A percentile compares a stretch with the other conserved stretches of the same genome.
These are phyloP conservation scores for Geotrichum histeridarum DNA, from an alignment of 1,139 yeast species.

Conservation along the genomic window DNA sequence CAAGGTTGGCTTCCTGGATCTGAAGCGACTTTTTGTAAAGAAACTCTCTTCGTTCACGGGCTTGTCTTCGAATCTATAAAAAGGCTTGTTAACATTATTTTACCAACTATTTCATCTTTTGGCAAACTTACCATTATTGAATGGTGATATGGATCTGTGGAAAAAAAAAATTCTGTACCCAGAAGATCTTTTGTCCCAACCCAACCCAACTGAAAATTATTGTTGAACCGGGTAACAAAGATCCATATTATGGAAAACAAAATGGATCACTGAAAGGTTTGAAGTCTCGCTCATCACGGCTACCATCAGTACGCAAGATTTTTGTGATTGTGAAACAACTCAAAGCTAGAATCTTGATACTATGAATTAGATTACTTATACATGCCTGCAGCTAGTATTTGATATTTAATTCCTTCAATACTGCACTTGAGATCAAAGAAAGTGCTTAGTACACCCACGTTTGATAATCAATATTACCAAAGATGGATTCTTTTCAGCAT, in stretches of 20 bases:
- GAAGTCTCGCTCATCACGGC: no score
- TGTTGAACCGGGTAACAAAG: no score
- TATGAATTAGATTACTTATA: background rate
- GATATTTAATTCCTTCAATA: background rate
- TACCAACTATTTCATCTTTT: no score
- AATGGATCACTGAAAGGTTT: no score
- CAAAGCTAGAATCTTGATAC: background rate
- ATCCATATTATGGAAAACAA: no score
- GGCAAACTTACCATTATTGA: no score
- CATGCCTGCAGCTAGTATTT: background rate
- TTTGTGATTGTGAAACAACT: no score
- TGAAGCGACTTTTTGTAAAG: constrained; percentile 83
- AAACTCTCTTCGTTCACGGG: constrained; percentile 92
- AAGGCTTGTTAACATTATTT: background rate
- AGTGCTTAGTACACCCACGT: background rate
- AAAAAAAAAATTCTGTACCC: no score
- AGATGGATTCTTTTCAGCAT: constrained; percentile 29
- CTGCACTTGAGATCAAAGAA: background rate
- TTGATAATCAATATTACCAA: background rate
- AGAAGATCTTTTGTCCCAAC: no score
- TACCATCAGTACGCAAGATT: no score
- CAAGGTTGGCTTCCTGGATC: constrained; percentile 79
- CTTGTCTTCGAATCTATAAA: constrained; percentile 74
- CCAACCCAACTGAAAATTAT: no score
- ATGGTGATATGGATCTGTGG: no score